Base-by-base conservation (phyloP, 805 yeast species). In the Saitoella complicata region DNA sequence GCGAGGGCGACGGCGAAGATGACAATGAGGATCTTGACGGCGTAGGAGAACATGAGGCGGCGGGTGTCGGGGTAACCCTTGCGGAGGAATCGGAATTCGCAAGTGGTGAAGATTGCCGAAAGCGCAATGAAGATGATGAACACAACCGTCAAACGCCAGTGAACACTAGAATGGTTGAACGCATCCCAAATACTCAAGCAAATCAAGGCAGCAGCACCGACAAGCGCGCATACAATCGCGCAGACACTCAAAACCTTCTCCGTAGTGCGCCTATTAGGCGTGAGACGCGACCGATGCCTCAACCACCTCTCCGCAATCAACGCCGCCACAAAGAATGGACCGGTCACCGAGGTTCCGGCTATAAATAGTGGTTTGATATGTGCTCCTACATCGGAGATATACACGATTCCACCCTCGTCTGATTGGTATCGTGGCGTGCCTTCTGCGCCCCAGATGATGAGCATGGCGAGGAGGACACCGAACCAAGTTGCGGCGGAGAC, bases 171-270 rank as follows among this genome's bases (percentile, higher is more conserved):
- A 61, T 69, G 78, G 31, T 56, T 54, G 33, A 71, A 68, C 39
- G 85, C 79, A 53, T 80, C 76, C 63, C 83, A 78, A 46, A 82
- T 75, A 0, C 94, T 61, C 43, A 83, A 85, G 52, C 85, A 67
- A 37, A 83, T 57, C 38, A 87, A 74, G 5, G 87, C 91, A 36
- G 82, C 56, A 59, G 80, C 79, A 32, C 88, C 86, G 31, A 76
- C 59, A 1, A 62, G 53, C 1, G 77, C 81, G 12, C 65, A 58
- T 1, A 65, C 57, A 13, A 76, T 63, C 13, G 75, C 68, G 35
- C 68, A 56, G 9, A 64, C 66, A 30, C 71, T 59, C 40, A 68
- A 53, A 37, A 53, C 57, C 43, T 65, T 65, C 51, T 72, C 78
- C 40, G 61, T 60, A 30, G 47, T 49, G n/a, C 66, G 59, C 32